These are phyloP conservation scores for Pelargonium cotyledonis DNA, from an alignment of 441 rosid species.

Conservation along the genomic window DNA sequence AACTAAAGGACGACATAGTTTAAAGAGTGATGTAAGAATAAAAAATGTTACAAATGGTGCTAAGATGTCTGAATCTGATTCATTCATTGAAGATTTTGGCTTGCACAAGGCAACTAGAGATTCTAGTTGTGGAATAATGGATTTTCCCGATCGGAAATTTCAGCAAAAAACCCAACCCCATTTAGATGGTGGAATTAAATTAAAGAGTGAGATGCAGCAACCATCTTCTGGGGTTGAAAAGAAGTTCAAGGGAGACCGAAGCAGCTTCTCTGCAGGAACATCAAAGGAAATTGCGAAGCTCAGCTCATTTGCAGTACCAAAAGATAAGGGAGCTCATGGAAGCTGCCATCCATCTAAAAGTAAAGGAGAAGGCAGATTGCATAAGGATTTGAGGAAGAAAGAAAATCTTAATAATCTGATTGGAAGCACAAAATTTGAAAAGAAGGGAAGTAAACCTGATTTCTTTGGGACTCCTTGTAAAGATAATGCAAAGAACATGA, in stretches of 20 bases:
- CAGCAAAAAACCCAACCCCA: not conserved
- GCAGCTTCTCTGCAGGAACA: conserved; percentile 2
- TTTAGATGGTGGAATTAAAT: not conserved
- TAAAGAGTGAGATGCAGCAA: conserved; percentile 4
- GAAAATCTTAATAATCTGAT: not conserved
- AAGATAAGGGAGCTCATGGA: conserved; percentile 4
- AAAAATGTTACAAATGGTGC: not conserved
- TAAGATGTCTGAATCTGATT: conserved; percentile 7
- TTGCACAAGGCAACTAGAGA: not conserved
- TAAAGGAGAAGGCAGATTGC: conserved; percentile 7
- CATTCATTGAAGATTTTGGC: not conserved
- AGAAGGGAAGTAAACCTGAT: conserved; percentile 4
- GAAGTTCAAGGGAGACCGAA: conserved; percentile 2
- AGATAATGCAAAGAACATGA: conserved; percentile 1
- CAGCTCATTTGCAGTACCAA: conserved; percentile 6
- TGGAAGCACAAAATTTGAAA: conserved; percentile 1
- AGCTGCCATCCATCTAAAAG: conserved; percentile 7
- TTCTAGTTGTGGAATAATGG: conserved; percentile 4
- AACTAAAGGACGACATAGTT: not conserved
- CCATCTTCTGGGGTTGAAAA: conserved; percentile 5
- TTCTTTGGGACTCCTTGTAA: not conserved
- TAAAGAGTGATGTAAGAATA: not conserved
- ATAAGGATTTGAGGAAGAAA: conserved; percentile 3
- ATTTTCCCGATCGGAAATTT: conserved; percentile 2
- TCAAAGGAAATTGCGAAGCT: conserved; percentile 1